A percentile compares a stretch with the other conserved stretches of the same genome.
Conservation (phyloP, 2,329 filamentous ascomycete species). For the Periconia digitata region DNA sequence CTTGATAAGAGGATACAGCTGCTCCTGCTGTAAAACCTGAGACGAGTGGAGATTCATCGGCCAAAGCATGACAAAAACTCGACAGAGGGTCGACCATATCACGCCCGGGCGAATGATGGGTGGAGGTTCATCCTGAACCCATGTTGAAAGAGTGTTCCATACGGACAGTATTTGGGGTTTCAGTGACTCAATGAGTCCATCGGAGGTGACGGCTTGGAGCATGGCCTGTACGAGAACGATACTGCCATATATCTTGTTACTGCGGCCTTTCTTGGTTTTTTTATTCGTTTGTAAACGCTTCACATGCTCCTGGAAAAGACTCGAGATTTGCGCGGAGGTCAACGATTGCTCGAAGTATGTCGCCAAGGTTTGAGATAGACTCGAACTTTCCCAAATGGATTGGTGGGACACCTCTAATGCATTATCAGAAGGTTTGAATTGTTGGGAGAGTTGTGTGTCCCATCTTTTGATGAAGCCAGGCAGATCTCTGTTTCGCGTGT, state of each 20-base stretch:
- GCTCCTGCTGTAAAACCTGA: slow-evolving; percentile 20
- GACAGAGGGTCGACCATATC: slow-evolving; percentile 34
- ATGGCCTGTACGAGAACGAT: slow-evolving; percentile 31
- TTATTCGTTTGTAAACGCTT: slow-evolving; percentile 16
- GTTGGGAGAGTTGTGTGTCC: slow-evolving; percentile 37
- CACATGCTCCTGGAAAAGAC: slow-evolving; percentile 31
- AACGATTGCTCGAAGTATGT: slow-evolving; percentile 33
- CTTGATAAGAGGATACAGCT: slow-evolving; percentile 27
- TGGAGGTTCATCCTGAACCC: slow-evolving; percentile 23
- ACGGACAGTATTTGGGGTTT: slow-evolving; percentile 23
- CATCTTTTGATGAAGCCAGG: slow-evolving; percentile 38
- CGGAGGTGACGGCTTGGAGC: slow-evolving; percentile 25
- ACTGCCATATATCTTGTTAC: slow-evolving; percentile 28
- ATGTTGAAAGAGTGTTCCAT: slow-evolving; percentile 21
- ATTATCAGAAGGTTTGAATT: no score
- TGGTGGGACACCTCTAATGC: no score
- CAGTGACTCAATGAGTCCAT: slow-evolving; percentile 25
- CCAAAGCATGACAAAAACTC: slow-evolving; percentile 32
- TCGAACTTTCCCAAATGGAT: slow-evolving; percentile 34
- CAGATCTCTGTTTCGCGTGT: slow-evolving; percentile 36
- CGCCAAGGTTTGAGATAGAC: slow-evolving; percentile 23
- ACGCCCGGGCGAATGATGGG: slow-evolving; percentile 18
- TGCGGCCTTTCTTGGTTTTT: slow-evolving; percentile 9
- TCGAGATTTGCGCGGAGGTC: slow-evolving; percentile 34
- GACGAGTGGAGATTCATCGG: slow-evolving; percentile 32